Evolutionary conservation across 148 eudicot genomes (phyloP).

Genomic region (Camellia lanceoleosa): DNA sequence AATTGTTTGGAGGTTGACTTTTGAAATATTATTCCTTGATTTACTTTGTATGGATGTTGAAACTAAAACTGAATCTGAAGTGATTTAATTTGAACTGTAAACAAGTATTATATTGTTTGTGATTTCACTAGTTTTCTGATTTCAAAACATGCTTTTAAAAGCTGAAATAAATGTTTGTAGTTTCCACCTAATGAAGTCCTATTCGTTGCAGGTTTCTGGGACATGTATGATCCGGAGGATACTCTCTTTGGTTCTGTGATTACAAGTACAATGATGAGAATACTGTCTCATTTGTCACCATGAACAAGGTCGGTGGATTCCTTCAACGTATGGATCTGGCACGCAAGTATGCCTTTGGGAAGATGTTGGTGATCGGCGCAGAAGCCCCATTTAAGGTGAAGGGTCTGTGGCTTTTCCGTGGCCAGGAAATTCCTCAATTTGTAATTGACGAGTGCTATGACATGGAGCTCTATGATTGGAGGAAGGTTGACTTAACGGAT

Average conservation of each 20-base stretch:
- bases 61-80: too few species aligned
- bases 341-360: constrained; percentile 46
- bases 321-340: constrained; percentile 46
- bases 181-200: background rate
- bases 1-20: too few species aligned
- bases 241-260: constrained; percentile 59
- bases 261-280: constrained; percentile 56
- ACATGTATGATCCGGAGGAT: constrained; percentile 74
- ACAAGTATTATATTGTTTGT: too few species aligned
- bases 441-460: constrained; percentile 38
- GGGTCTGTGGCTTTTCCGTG: constrained; percentile 48
- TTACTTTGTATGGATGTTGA: too few species aligned
- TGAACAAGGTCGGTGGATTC: constrained; percentile 44
- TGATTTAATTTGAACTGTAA: too few species aligned
- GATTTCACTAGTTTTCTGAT: too few species aligned
- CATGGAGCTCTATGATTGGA: constrained; percentile 47
- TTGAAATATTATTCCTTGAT: too few species aligned
- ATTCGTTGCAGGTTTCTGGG: constrained; percentile 64
- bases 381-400: constrained; percentile 40
- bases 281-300: constrained; percentile 39
- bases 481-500: constrained; percentile 36
- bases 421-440: constrained; percentile 41
- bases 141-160: background rate
- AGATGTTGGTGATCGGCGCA: constrained; percentile 44
- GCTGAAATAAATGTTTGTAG: too few species aligned